A percentile compares a stretch with the other conserved stretches of the same genome.
phyloP scores from a whole-genome alignment of 2,329 filamentous ascomycete genomes.

The Aspergillus persii region DNA sequence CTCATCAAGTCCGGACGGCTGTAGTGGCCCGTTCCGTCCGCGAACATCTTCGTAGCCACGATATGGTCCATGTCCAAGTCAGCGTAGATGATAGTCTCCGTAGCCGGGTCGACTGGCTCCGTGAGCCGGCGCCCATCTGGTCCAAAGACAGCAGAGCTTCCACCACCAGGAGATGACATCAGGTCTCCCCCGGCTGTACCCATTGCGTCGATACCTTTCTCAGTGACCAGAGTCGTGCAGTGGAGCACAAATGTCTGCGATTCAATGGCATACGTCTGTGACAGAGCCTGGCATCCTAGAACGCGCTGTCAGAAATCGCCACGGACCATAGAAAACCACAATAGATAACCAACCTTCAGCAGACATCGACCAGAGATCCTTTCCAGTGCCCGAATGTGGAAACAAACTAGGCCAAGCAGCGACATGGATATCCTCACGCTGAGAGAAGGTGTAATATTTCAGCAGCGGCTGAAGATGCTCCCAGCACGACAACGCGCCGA shows the following conservation, averaged over 20 bases:
- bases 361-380: conserved; percentile 32
- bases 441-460: conserved; percentile 47
- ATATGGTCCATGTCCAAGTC: conserved; percentile 48
- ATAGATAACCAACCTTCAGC: conserved; percentile 20
- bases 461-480: conserved; percentile 53
- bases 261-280: conserved; percentile 58
- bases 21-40: neutral
- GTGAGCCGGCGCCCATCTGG: conserved; percentile 52
- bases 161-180: conserved; percentile 43
- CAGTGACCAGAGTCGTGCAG: conserved; percentile 47
- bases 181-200: conserved; percentile 41
- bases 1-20: neutral
- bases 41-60: conserved; percentile 25
- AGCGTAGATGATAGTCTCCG: conserved; percentile 50
- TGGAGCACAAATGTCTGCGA: conserved; percentile 56
- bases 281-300: conserved; percentile 34
- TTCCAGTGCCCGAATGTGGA: conserved; percentile 13
- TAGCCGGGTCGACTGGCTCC: conserved; percentile 31
- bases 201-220: conserved; percentile 46
- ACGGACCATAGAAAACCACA: too few species aligned
- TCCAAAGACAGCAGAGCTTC: conserved; percentile 48
- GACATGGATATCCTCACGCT: conserved; percentile 50
- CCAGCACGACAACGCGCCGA: conserved; percentile 52
- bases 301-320: neutral
- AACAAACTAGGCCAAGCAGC: conserved; percentile 47